Evolutionary conservation across 345 rosid genomes (phyloP).

Genomic region (Euphorbia lathyris): DNA sequence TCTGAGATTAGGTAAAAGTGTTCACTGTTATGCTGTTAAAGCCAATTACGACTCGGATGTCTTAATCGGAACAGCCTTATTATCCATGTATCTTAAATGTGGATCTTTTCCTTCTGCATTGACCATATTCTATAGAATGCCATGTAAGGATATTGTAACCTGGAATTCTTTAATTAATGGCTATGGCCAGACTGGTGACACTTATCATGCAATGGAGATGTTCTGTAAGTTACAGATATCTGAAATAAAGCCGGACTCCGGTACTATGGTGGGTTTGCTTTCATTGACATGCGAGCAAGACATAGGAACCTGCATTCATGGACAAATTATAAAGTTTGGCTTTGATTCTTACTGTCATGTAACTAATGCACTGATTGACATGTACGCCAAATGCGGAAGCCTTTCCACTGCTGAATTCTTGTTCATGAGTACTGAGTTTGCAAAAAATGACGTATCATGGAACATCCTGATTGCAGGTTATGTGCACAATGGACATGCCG

Average conservation of each 20-base stretch:
- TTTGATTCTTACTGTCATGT: slow-evolving; percentile 43
- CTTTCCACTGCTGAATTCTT: slow-evolving; percentile 39
- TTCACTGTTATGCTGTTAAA: slow-evolving; percentile 54
- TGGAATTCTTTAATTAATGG: slow-evolving; percentile 62
- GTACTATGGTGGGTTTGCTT: slow-evolving; percentile 57
- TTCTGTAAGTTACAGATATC: slow-evolving; percentile 38
- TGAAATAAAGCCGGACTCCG: slow-evolving; percentile 39
- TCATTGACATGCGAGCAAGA: slow-evolving; percentile 37
- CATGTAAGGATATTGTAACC: slow-evolving; percentile 46
- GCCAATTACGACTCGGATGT: slow-evolving; percentile 39
- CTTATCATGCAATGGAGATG: slow-evolving; percentile 33
- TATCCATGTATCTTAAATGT: slow-evolving; percentile 58
- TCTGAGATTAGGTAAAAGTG: slow-evolving; percentile 47
- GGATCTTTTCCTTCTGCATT: slow-evolving; percentile 38
- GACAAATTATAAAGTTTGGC: slow-evolving; percentile 41
- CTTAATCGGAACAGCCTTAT: slow-evolving; percentile 43
- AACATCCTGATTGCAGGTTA: slow-evolving; percentile 55
- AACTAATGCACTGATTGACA: slow-evolving; percentile 50
- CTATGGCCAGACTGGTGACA: slow-evolving; percentile 40
- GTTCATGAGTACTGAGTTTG: slow-evolving; percentile 37
- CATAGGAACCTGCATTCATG: slow-evolving; percentile 45
- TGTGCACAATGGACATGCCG: slow-evolving; percentile 48
- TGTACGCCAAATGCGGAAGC: slow-evolving; percentile 55
- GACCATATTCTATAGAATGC: slow-evolving; percentile 40
- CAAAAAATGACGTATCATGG: slow-evolving; percentile 49